Conservation (phyloP, 2,329 filamentous ascomycete genomes). For the Clonostachys sp. region DNA sequence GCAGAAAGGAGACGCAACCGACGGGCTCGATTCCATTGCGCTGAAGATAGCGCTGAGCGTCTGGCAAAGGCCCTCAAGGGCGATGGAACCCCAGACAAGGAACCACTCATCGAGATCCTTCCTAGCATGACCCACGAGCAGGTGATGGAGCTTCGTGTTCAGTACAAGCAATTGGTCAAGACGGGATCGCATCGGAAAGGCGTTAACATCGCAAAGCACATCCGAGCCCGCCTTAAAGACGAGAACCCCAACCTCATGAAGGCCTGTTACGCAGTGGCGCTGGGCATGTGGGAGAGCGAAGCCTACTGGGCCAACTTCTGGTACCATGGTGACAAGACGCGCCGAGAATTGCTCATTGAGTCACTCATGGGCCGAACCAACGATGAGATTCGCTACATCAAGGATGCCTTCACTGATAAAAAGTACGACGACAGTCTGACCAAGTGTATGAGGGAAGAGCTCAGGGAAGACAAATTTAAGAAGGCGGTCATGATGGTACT, state of each 20-base stretch:
- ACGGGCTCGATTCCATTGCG: conserved; percentile 78
- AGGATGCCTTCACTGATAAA: conserved; percentile 84
- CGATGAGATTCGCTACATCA: conserved; percentile 81
- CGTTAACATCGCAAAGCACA: conserved; percentile 82
- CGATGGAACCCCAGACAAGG: conserved; percentile 60
- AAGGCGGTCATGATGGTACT: conserved; percentile 79
- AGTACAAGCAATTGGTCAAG: conserved; percentile 90
- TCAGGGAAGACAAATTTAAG: conserved; percentile 96
- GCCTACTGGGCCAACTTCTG: conserved; percentile 98
- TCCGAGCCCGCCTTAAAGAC: conserved; percentile 71
- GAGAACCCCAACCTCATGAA: conserved; percentile 78
- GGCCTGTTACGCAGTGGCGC: conserved; percentile 81
- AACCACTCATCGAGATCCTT: conserved; percentile 75
- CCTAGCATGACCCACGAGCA: conserved; percentile 83
- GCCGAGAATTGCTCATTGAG: conserved; percentile 88
- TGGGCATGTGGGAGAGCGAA: conserved; percentile 88
- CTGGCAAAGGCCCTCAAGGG: conserved; percentile 72
- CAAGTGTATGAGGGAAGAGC: conserved; percentile 85
- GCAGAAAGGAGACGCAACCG: conserved; percentile 42
- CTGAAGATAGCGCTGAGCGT: conserved; percentile 70
- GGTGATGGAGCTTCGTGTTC: conserved; percentile 75
- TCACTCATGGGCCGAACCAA: conserved; percentile 87
- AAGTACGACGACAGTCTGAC: conserved; percentile 80
- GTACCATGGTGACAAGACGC: conserved; percentile 83
- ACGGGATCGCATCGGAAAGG: conserved; percentile 68